Evolutionary conservation across 306 rosid genomes (phyloP).

Genomic region (Casuarina glauca): DNA sequence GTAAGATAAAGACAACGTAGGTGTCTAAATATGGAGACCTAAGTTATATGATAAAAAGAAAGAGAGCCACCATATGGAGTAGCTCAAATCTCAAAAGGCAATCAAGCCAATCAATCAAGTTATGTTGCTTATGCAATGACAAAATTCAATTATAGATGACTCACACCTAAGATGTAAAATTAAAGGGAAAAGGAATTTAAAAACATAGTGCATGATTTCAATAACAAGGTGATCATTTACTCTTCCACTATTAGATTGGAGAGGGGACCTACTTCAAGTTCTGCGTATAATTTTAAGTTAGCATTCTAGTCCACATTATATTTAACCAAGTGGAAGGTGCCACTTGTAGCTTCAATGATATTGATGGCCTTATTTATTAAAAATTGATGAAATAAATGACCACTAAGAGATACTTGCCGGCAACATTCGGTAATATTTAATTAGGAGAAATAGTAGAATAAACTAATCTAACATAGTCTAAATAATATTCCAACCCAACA

Average conservation of each 20-base stretch:
- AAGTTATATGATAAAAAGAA: not conserved
- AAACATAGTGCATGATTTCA: not conserved
- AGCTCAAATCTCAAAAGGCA: not conserved
- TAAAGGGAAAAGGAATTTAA: not conserved
- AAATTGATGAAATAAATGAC: conserved; percentile 85
- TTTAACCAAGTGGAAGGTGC: conserved; percentile 80
- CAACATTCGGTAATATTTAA: conserved; percentile 26
- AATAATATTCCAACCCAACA: conserved; percentile 1
- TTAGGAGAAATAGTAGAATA: conserved; percentile 29
- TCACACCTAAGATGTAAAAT: not conserved
- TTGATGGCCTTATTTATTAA: conserved; percentile 93
- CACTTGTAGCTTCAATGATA: conserved; percentile 86
- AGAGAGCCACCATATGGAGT: not conserved
- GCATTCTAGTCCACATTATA: conserved; percentile 84
- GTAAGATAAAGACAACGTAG: not conserved
- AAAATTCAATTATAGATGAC: not conserved
- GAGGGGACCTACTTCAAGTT: conserved; percentile 62
- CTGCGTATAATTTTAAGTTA: conserved; percentile 65
- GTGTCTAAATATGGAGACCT: not conserved
- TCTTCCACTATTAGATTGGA: conserved; percentile 20
- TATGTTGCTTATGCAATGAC: not conserved
- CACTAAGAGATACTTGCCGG: conserved; percentile 81
- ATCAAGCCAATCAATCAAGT: not conserved
- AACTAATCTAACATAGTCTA: not conserved
- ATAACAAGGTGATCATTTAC: not conserved